These are phyloP conservation scores for Juncus effusus DNA, from an alignment of 176 grass and related monocot species.

Conservation along the genomic window DNA sequence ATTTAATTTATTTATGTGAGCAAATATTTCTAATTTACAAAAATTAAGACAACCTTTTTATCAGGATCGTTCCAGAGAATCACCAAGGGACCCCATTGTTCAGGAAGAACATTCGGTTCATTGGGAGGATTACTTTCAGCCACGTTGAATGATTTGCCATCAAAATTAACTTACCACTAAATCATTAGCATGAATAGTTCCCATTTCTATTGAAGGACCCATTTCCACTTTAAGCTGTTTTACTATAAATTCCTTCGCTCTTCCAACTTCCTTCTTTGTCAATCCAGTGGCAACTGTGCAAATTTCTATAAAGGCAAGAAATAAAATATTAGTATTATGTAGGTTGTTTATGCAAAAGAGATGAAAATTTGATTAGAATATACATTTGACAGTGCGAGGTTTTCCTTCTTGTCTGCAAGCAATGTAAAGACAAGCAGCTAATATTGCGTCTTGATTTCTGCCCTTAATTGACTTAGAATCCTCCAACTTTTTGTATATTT, in stretches of 20 bases:
- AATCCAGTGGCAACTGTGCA: slow-evolving; percentile 89
- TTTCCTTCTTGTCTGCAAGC: slow-evolving; percentile 85
- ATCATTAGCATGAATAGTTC: slow-evolving; percentile 80
- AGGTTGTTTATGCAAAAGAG: no score
- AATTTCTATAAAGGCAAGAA: slow-evolving; percentile 50
- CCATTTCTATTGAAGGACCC: no score
- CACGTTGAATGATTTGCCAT: no score
- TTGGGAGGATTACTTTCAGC: no score
- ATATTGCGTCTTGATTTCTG: slow-evolving; percentile 83
- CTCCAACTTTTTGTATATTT: slow-evolving; percentile 93
- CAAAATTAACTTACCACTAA: slow-evolving; percentile 78
- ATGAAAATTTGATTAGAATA: no score
- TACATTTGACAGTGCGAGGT: slow-evolving; percentile 84
- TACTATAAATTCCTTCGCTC: slow-evolving; percentile 90
- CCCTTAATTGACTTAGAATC: slow-evolving; percentile 78
- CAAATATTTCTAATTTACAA: no score
- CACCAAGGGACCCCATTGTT: no score
- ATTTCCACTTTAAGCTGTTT: slow-evolving; percentile 91
- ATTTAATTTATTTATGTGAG: no score
- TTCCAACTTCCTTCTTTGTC: slow-evolving; percentile 89
- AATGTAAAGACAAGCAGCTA: slow-evolving; percentile 88
- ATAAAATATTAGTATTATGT: no score
- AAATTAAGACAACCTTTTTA: no score
- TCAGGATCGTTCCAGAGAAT: no score
- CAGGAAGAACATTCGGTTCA: no score